Percentiles rank a stretch among this genome's conserved stretches.
Conservation (phyloP, 2,329 filamentous ascomycete species). For the Hortaea werneckii region DNA sequence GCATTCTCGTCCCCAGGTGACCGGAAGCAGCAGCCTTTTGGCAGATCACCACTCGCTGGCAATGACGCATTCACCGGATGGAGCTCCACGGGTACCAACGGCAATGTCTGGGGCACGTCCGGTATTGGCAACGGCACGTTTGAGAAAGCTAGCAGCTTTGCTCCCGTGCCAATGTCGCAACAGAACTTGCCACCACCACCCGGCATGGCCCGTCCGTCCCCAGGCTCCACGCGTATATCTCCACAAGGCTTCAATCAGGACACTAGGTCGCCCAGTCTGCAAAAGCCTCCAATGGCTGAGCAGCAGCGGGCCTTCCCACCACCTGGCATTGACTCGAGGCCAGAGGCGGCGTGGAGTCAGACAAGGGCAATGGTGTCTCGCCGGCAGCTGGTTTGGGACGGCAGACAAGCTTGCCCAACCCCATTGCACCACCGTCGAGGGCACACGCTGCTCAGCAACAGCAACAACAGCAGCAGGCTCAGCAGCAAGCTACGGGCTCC, state of each 20-base stretch:
- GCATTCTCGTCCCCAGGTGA: constrained; percentile 31
- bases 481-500: constrained; percentile 2
- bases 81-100: constrained; percentile 29
- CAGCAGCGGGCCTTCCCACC: constrained; percentile 19
- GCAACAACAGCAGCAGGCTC: constrained; percentile 10
- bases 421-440: constrained; percentile 27
- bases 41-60: constrained; percentile 19
- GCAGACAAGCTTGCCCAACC: constrained; percentile 22
- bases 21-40: constrained; percentile 25
- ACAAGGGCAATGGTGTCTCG: constrained; percentile 19
- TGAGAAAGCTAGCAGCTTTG: constrained; percentile 29
- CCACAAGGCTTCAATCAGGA: constrained; percentile 20
- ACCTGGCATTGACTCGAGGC: constrained; percentile 19
- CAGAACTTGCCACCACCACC: constrained; percentile 23
- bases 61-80: constrained; percentile 19
- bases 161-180: constrained; percentile 20
- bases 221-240: constrained; percentile 22
- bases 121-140: constrained; percentile 72
- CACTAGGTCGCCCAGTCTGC: constrained; percentile 16
- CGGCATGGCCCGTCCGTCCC: constrained; percentile 19
- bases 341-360: constrained; percentile 17
- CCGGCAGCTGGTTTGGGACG: constrained; percentile 21
- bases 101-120: constrained; percentile 66
- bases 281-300: constrained; percentile 15
- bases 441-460: constrained; percentile 15